Percentiles rank a stretch among this genome's conserved stretches.
Conservation (phyloP, 306 rosid genomes). For the Rosa persica region DNA sequence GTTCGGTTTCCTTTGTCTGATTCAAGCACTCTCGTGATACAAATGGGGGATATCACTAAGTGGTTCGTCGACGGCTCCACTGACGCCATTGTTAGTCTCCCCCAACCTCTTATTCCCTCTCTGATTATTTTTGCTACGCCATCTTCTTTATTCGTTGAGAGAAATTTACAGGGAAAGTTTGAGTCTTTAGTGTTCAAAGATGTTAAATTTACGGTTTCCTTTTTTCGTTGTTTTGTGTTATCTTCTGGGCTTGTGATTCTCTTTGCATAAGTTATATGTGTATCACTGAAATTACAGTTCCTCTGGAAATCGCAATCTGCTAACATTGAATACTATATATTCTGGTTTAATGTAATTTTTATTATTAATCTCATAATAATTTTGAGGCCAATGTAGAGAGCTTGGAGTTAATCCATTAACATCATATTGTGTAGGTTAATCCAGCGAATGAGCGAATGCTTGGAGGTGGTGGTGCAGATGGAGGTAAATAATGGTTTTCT, state of each 20-base stretch:
- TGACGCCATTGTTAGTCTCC: constrained; percentile 67
- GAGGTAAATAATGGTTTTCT: constrained; percentile 49
- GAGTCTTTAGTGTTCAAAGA: neutral
- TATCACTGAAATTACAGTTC: no score
- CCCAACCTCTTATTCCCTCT: neutral
- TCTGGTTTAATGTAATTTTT: neutral
- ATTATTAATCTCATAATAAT: neutral
- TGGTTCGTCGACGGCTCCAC: constrained; percentile 78
- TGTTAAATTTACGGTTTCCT: neutral
- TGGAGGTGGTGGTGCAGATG: constrained; percentile 95
- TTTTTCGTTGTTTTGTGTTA: no score
- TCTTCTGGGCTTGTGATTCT: no score
- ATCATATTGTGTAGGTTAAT: constrained; percentile 54
- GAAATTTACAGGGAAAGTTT: neutral
- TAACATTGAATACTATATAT: neutral
- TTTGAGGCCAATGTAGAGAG: neutral
- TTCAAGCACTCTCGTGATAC: constrained; percentile 57
- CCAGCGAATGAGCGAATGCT: constrained; percentile 93
- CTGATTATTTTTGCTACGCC: no score
- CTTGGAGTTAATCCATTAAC: neutral
- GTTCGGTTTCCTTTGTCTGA: constrained; percentile 65
- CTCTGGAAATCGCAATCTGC: no score
- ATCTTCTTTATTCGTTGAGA: no score
- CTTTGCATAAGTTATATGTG: no score
- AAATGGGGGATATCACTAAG: constrained; percentile 80